Evolutionary conservation across 192 early-diverging fungal genomes (phyloP).

Genomic region (Coemansia asiatica): DNA sequence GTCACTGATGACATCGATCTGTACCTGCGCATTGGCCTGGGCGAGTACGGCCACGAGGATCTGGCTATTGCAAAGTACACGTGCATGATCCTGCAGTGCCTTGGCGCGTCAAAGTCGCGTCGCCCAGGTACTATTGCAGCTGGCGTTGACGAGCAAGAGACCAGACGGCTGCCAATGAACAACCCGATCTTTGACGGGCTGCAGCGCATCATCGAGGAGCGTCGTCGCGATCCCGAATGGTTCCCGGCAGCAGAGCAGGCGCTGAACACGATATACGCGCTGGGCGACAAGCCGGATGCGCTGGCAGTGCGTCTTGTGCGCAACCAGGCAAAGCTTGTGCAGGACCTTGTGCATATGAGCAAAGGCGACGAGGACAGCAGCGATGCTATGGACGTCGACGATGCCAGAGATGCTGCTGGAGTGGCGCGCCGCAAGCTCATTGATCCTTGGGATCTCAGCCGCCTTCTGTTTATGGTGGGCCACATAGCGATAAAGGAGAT

Average conservation of each 20-base stretch:
- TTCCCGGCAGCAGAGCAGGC: slow-evolving; percentile 92
- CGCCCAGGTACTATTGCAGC: slow-evolving; percentile 20
- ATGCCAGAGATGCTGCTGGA: background rate
- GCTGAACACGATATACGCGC: slow-evolving; percentile 85
- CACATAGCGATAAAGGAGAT: slow-evolving; percentile 97
- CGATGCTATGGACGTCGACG: slow-evolving; percentile 29
- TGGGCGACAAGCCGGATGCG: slow-evolving; percentile 88
- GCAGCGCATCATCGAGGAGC: slow-evolving; percentile 51
- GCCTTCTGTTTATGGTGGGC: slow-evolving; percentile 88
- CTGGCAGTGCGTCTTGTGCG: slow-evolving; percentile 79
- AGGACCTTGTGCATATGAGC: slow-evolving; percentile 47
- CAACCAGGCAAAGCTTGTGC: slow-evolving; percentile 63
- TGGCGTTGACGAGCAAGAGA: slow-evolving; percentile 28
- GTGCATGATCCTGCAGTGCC: slow-evolving; percentile 89
- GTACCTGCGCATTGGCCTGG: slow-evolving; percentile 82
- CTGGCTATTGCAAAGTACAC: slow-evolving; percentile 83
- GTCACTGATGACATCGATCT: slow-evolving; percentile 84
- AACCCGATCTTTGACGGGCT: slow-evolving; percentile 63
- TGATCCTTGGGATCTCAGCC: slow-evolving; percentile 75
- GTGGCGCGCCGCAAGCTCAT: slow-evolving; percentile 14
- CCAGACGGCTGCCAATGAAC: slow-evolving; percentile 57
- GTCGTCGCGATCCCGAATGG: slow-evolving; percentile 59
- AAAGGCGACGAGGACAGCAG: slow-evolving; percentile 25
- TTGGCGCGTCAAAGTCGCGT: slow-evolving; percentile 48
- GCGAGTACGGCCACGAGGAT: slow-evolving; percentile 77